Evolutionary conservation across 192 early-diverging fungal genomes (phyloP).

Genomic region (Backusella circina): DNA sequence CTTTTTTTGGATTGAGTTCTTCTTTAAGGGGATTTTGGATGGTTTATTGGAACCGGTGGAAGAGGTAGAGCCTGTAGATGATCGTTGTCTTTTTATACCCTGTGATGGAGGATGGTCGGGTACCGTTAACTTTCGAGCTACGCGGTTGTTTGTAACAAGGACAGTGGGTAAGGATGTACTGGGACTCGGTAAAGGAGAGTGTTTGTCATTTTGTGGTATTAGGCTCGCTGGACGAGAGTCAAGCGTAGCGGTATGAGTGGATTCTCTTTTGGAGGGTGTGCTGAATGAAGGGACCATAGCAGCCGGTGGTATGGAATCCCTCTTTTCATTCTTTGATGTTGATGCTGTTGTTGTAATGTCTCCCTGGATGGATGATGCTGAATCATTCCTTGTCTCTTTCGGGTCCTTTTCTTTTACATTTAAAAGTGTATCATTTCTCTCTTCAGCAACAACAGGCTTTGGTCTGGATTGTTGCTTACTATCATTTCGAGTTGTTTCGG

Average conservation of each 20-base stretch:
- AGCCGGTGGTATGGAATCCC: not conserved
- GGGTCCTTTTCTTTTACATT: not conserved
- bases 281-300: not conserved
- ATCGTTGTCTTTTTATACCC: not conserved
- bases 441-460: not conserved
- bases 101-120: not conserved
- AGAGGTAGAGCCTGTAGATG: not conserved
- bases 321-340: not conserved
- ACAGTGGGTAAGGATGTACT: not conserved
- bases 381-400: no score
- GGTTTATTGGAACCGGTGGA: not conserved
- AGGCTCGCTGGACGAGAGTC: not conserved
- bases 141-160: not conserved
- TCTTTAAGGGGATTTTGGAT: not conserved
- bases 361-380: not conserved
- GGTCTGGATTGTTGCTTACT: not conserved
- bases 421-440: no score
- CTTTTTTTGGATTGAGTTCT: not conserved
- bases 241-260: not conserved
- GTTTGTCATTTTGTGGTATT: not conserved
- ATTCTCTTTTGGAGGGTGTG: not conserved
- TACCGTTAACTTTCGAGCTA: not conserved
- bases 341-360: not conserved
- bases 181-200: not conserved
- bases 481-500: not conserved